Conservation (phyloP, 495 filamentous ascomycete genomes). For the Aspergillus kassunensis region DNA sequence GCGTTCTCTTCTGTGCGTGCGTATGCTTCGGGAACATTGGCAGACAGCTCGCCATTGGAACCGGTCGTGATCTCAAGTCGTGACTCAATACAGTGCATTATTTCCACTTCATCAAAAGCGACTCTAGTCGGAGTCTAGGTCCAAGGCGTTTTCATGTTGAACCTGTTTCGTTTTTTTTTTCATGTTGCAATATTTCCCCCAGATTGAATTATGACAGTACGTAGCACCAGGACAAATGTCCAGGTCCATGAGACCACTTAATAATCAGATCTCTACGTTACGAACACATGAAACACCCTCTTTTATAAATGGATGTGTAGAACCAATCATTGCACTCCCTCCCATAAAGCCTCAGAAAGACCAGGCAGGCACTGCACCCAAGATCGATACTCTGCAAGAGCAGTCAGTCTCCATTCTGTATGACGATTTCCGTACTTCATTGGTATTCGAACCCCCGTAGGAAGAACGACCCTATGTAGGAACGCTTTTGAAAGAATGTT, state of each 20-base stretch:
- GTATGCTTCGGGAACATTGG: constrained; percentile 97
- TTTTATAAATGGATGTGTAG: constrained; percentile 35
- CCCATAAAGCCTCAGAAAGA: constrained; percentile 40
- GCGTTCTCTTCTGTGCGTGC: constrained; percentile 88
- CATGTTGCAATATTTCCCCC: neutral
- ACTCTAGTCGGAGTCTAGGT: no score
- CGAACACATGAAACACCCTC: neutral
- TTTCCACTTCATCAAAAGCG: neutral
- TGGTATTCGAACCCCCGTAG: constrained; percentile 47
- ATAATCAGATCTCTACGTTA: neutral
- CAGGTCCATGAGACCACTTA: neutral
- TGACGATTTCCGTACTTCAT: constrained; percentile 63
- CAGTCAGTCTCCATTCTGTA: constrained; percentile 59
- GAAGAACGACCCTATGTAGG: constrained; percentile 50
- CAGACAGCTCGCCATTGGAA: constrained; percentile 61
- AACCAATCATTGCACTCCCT: constrained; percentile 67
- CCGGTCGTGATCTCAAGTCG: constrained; percentile 8
- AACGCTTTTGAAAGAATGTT: constrained; percentile 65
- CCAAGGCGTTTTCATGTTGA: neutral
- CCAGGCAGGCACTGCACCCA: constrained; percentile 61
- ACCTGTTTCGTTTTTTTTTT: neutral
- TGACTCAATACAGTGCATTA: neutral
- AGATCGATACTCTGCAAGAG: constrained; percentile 51
- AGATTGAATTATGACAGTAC: neutral
- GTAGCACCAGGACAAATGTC: neutral